A percentile compares a stretch with the other conserved stretches of the same genome.
Conservation (phyloP, 306 rosid genomes). For the Clitoria ternatea region DNA sequence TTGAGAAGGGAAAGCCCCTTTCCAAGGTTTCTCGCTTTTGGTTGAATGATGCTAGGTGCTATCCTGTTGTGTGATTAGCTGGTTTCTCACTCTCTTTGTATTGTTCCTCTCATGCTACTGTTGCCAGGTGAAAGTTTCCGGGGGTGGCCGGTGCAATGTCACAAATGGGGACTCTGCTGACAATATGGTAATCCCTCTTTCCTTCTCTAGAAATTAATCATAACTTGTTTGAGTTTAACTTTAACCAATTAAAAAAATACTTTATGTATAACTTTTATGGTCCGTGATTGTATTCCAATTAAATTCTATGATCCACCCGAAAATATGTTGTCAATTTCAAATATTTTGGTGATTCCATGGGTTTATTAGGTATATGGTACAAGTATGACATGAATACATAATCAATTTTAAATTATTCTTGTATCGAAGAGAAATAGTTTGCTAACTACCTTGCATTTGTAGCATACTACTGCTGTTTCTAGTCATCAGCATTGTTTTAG, state of each 20-base stretch:
- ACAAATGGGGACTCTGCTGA: constrained; percentile 81
- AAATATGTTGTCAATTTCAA: no score
- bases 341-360: no score
- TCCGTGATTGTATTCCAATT: no score
- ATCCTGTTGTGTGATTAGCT: constrained; percentile 4
- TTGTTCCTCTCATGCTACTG: background rate
- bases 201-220: background rate
- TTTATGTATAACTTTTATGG: no score
- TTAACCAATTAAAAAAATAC: no score
- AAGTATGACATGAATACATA: no score
- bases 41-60: background rate
- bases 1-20: constrained; percentile 78
- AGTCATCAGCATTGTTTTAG: background rate
- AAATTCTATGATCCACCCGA: no score
- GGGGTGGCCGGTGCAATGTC: constrained; percentile 96
- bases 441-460: background rate
- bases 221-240: no score
- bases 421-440: no score
- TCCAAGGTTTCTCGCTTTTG: constrained; percentile 56
- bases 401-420: no score
- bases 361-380: no score
- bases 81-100: background rate
- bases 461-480: background rate
- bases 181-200: constrained; percentile 45
- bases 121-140: constrained; percentile 81